Base-by-base conservation (phyloP, 108 stramenopile species). In the Stephanodiscus minutulus region DNA sequence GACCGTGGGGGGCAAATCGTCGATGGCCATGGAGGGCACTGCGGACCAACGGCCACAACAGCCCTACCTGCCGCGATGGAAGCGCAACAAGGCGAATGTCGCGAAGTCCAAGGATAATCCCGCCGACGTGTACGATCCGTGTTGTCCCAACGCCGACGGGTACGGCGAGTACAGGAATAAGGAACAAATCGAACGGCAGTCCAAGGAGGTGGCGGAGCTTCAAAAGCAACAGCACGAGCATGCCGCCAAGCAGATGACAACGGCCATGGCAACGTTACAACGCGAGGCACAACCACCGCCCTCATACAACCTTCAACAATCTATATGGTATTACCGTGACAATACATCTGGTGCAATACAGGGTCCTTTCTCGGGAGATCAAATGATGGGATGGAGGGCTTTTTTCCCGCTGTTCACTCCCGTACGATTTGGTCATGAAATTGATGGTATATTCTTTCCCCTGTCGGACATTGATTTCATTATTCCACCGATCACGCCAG, bases 261-360 rank as follows among this genome's bases (percentile, higher is more conserved):
- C 27, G 27, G 37, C 57, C 17, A 6, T 29, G 31, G 29, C 43
- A 72, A 12, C 64, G 3, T 64, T 18, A 36, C 35, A 27, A 37
- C 25, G n/a, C 18, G 10, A 46, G 7, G 3, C 60, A 43, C 18
- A 58, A 48, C 33, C 74, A 78, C 46, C 57, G 44, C 46, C 22
- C 9, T 20, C 37, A 24, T 66, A 74, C 36, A 75, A 75, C 63
- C 70, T 60, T 22, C 44, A 85, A 58, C 50, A 69, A 64, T 59
- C 71, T 52, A 29, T 66, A 68, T 91, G 87, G 77, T 86, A 82
- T 67, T 94, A 94, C 66, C 69, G 49, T 18, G 93, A 94, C 64
- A 80, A 66, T 37, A 72, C 83, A 9, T 72, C 74, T 8, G 76
- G 80, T 21, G 74, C 78, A 8, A 81, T 89, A 8, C 93, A 94